phyloP scores from a whole-genome alignment of 306 rosid species.

The Dalbergia oliveri region DNA sequence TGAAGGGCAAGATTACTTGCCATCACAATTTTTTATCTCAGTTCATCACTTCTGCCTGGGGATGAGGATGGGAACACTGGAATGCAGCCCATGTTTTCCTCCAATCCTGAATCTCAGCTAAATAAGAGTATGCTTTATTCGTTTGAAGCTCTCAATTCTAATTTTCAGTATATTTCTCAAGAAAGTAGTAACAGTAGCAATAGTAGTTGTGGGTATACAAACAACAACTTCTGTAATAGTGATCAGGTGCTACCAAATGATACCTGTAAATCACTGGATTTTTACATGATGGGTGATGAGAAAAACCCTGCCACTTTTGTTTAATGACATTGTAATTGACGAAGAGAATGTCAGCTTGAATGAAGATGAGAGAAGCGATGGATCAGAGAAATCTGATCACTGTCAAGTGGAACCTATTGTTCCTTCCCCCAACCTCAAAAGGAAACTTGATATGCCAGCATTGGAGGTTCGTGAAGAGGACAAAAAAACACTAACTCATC shows the following conservation, averaged over 20 bases:
- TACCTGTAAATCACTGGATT: constrained; percentile 1
- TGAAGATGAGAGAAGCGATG: constrained; percentile 40
- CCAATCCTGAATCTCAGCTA: constrained; percentile 37
- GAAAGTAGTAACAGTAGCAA: constrained; percentile 58
- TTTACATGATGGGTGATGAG: constrained; percentile 11
- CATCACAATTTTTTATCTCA: constrained; percentile 32
- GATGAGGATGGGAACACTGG: constrained; percentile 53
- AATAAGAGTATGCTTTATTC: constrained; percentile 48
- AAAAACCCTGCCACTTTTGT: constrained; percentile 42
- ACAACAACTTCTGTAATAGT: background rate
- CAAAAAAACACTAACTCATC: constrained; percentile 24
- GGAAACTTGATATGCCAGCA: constrained; percentile 49
- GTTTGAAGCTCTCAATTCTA: constrained; percentile 57
- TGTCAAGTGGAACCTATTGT: constrained; percentile 16
- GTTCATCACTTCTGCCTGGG: constrained; percentile 39
- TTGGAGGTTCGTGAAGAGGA: constrained; percentile 29
- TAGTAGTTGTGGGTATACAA: constrained; percentile 41
- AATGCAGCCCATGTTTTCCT: constrained; percentile 45
- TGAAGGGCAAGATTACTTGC: constrained; percentile 31
- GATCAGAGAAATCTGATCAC: constrained; percentile 40
- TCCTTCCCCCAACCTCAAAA: constrained; percentile 50
- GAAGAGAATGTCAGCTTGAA: constrained; percentile 39
- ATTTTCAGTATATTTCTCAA: constrained; percentile 58
- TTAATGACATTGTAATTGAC: constrained; percentile 45
- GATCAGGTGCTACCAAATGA: constrained; percentile 10